Percentiles rank a stretch among this genome's conserved stretches.
Conservation (phyloP, 1,139 yeast genomes). For the Suhomyces ambrosiae region DNA sequence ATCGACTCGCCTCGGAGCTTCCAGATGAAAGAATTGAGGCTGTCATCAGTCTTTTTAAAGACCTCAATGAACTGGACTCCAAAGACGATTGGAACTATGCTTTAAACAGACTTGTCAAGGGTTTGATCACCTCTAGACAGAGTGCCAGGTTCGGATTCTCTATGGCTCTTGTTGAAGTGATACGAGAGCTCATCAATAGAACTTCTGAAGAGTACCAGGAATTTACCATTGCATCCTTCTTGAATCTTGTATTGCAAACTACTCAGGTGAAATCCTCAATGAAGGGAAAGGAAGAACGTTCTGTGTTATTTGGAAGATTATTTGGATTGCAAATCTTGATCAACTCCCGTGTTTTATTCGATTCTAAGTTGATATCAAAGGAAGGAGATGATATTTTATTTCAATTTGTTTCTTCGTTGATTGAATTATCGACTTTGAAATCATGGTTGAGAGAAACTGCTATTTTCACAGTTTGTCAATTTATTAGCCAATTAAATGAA, state of each 20-base stretch:
- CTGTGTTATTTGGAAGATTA: constrained; percentile 76
- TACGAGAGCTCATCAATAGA: constrained; percentile 47
- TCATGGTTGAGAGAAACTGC: constrained; percentile 89
- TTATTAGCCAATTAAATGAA: constrained; percentile 26
- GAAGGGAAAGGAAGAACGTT: constrained; percentile 82
- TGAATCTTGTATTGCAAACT: constrained; percentile 45
- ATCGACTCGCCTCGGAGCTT: constrained; percentile 74
- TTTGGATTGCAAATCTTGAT: constrained; percentile 82
- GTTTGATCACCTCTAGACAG: constrained; percentile 79
- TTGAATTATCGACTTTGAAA: constrained; percentile 65
- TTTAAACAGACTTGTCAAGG: constrained; percentile 72
- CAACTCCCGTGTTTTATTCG: constrained; percentile 53
- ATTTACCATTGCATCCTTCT: constrained; percentile 36
- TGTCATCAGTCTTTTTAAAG: constrained; percentile 67
- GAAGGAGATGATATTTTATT: constrained; percentile 33
- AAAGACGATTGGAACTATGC: constrained; percentile 81
- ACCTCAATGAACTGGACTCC: constrained; percentile 48
- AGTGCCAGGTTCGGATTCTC: constrained; percentile 88
- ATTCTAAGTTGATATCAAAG: constrained; percentile 24
- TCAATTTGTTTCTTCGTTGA: constrained; percentile 45
- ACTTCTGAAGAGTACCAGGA: constrained; percentile 29
- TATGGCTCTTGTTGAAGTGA: constrained; percentile 79
- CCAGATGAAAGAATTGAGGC: constrained; percentile 73
- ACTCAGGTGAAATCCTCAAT: constrained; percentile 52
- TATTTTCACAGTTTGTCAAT: constrained; percentile 66